Conservation (phyloP, 179 eudicot genomes). For the Silene vulgaris region DNA sequence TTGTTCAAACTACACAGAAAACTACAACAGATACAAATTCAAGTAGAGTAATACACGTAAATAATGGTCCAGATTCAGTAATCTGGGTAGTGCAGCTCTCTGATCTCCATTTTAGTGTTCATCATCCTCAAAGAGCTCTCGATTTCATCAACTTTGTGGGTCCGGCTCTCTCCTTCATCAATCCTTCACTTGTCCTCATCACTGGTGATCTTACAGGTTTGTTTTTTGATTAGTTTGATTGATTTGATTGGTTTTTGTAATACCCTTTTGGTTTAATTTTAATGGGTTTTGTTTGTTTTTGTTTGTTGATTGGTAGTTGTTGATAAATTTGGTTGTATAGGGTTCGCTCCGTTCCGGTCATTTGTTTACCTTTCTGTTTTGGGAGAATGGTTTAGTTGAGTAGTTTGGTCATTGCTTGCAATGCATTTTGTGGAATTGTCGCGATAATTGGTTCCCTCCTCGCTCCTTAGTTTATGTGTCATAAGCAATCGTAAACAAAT, state of each 20-base stretch:
- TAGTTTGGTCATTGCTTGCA: too few species aligned
- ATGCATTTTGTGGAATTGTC: too few species aligned
- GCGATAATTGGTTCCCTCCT: too few species aligned
- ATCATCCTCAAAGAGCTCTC: conserved; percentile 64
- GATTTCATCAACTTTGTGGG: conserved; percentile 51
- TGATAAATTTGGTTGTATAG: too few species aligned
- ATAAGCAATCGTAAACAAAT: too few species aligned
- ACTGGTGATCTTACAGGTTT: conserved; percentile 94
- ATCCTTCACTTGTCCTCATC: conserved; percentile 78
- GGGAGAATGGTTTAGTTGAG: too few species aligned
- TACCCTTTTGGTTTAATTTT: background rate
- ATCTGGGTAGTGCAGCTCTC: conserved; percentile 84
- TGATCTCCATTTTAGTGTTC: conserved; percentile 91
- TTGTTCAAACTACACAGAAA: background rate
- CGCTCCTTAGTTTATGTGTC: too few species aligned
- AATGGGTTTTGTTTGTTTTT: conserved; percentile 10
- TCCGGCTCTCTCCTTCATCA: conserved; percentile 56
- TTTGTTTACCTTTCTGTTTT: too few species aligned
- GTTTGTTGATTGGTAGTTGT: background rate
- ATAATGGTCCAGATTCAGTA: conserved; percentile 54
- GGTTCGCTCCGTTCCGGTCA: too few species aligned
- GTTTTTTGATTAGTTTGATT: background rate
- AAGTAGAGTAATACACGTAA: conserved; percentile 33
- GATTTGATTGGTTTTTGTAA: background rate
- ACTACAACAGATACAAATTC: background rate